Conservation (phyloP, 73 alveolate genomes). For the Paramecium bursaria region DNA sequence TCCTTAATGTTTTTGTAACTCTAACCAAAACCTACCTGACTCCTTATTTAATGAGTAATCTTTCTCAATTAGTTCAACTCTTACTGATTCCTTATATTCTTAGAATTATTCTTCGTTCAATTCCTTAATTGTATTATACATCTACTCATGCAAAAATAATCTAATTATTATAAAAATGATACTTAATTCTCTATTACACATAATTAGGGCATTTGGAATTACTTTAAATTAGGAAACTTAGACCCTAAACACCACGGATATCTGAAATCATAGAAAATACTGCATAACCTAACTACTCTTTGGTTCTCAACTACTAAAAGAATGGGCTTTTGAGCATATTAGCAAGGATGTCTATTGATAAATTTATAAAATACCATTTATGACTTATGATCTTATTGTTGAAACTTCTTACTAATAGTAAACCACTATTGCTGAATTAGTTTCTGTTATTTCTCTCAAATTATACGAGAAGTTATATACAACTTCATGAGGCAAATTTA, state of each 20-base stretch:
- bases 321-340: slow-evolving; percentile 64
- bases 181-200: slow-evolving; percentile 51
- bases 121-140: background rate
- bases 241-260: slow-evolving; percentile 56
- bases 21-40: slow-evolving; percentile 63
- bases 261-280: slow-evolving; percentile 40
- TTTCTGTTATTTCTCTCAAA: slow-evolving; percentile 51
- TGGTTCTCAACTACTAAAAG: slow-evolving; percentile 60
- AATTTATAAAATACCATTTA: no score
- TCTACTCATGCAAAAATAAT: background rate
- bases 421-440: no score
- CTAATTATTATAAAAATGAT: background rate
- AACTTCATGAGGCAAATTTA: background rate
- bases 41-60: slow-evolving; percentile 42
- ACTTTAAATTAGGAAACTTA: slow-evolving; percentile 51
- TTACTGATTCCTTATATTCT: slow-evolving; percentile 55
- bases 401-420: no score
- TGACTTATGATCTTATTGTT: no score
- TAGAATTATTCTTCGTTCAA: slow-evolving; percentile 55
- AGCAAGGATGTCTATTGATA: slow-evolving; percentile 22
- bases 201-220: slow-evolving; percentile 61
- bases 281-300: slow-evolving; percentile 63
- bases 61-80: slow-evolving; percentile 34
- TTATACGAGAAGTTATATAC: slow-evolving; percentile 11
- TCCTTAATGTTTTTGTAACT: slow-evolving; percentile 34